Evolutionary conservation across 2,329 filamentous ascomycete genomes (phyloP), one percentile per base, ranked within the genome.

Genomic region (Chaetothyriales sp.): DNA sequence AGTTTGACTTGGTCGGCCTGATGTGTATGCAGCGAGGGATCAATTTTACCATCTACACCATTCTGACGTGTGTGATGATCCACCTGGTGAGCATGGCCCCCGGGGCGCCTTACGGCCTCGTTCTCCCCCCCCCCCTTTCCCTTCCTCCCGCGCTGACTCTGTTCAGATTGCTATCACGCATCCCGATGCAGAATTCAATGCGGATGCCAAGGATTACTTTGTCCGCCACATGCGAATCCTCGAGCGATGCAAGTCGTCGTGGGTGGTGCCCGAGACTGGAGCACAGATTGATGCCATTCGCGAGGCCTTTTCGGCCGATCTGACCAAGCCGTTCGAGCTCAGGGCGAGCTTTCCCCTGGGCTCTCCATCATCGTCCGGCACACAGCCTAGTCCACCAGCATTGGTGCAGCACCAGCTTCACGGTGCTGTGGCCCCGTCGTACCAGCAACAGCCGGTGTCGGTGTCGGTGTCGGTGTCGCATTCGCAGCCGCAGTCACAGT

Each of bases 1-100:
- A 79, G 0, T 94, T 83, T 66, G 87, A 89, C 2, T 72, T 95
- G 54, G 78, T 78, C 15, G 90, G 89, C 0, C 73, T 97, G 15
- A 76, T 92, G 60, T 94, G 84, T 69, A 95, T 95, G 90, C 84
- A 90, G 63, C 79, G 90, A 59, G 90, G 90, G 43, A 89, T 94
- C 65, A 95, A 89, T 67, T 97, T 95, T 63, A 88, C 87, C 5
- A 88, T 97, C n/a, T 97, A 97, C 64, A 82, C 83, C 51, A 81
- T 95, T 22, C 72, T 97, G 46, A 92, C 88, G 0, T 95, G 89
- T 71, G 89, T 90, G 20, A 89, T 95, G 69, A 77, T 97, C 51
- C 89, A 97, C 67, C 69, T 97, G 69, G 90, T 95, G 75, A 68
- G 87, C 77, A 40, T 40, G 33, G 15, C 33, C 15, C 33, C 5